Percentiles rank a stretch among this genome's conserved stretches.
Evolutionary conservation across 805 yeast species (phyloP).

Genomic region (Jamesozyma piceae): DNA sequence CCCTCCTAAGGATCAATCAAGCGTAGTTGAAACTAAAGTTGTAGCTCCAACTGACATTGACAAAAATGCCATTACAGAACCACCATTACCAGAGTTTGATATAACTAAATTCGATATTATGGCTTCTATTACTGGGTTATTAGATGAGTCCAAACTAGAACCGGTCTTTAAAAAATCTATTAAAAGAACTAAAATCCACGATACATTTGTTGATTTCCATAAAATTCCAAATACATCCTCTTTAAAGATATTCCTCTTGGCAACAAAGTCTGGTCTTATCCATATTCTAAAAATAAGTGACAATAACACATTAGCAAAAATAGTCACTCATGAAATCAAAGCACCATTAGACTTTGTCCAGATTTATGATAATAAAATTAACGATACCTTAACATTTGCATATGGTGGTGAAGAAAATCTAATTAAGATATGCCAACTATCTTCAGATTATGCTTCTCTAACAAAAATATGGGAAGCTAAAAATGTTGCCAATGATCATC

Average conservation of each 20-base stretch:
- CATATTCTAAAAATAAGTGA: constrained; percentile 22
- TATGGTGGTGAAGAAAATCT: constrained; percentile 75
- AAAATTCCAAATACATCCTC: constrained; percentile 20
- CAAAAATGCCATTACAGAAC: not conserved
- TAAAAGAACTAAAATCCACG: constrained; percentile 27
- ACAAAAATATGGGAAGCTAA: constrained; percentile 56
- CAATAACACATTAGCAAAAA: constrained; percentile 9
- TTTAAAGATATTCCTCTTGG: constrained; percentile 21
- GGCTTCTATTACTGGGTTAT: constrained; percentile 13
- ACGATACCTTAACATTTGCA: constrained; percentile 40
- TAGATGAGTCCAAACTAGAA: constrained; percentile 18
- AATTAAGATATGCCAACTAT: constrained; percentile 23
- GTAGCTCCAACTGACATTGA: not conserved
- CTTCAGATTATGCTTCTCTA: constrained; percentile 20
- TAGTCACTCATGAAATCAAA: constrained; percentile 26
- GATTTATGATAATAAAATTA: constrained; percentile 36
- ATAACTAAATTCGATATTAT: constrained; percentile 16
- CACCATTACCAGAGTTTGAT: constrained; percentile 10
- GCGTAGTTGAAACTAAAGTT: not conserved
- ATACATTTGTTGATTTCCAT: constrained; percentile 33
- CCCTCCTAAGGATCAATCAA: constrained; percentile 3
- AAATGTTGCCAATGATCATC: constrained; percentile 70
- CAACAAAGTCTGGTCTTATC: constrained; percentile 31
- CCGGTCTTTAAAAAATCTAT: constrained; percentile 19
- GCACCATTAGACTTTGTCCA: constrained; percentile 41